Conservation (phyloP, 768 basidiomycete species). For the Dacryopinax primogenitus region DNA sequence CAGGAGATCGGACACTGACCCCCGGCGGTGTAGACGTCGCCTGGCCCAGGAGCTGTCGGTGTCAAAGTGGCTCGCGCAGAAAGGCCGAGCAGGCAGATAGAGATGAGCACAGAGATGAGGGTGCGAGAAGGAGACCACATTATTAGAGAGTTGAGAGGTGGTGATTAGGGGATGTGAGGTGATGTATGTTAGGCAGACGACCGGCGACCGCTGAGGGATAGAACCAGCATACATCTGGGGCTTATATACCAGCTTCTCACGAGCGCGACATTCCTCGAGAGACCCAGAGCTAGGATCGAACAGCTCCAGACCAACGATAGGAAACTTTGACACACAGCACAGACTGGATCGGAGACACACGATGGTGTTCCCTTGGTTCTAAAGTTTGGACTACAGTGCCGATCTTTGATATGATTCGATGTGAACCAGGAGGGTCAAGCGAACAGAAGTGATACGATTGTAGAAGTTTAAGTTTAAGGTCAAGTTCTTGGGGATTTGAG, state of each 20-base stretch:
- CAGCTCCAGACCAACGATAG: too few relatives aligned
- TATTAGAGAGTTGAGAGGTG: not conserved
- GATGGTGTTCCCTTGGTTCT: too few relatives aligned
- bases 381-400: too few relatives aligned
- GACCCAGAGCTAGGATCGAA: too few relatives aligned
- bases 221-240: not conserved
- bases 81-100: not conserved
- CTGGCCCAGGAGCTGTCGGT: constrained; percentile 32
- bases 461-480: too few relatives aligned
- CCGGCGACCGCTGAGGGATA: not conserved
- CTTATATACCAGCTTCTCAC: not conserved
- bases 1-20: constrained; percentile 29
- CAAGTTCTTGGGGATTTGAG: too few relatives aligned
- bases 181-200: not conserved
- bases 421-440: too few relatives aligned
- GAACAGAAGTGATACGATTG: too few relatives aligned
- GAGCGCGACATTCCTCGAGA: too few relatives aligned
- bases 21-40: constrained; percentile 27
- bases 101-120: not conserved
- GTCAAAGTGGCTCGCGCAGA: constrained; percentile 15
- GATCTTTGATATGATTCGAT: too few relatives aligned
- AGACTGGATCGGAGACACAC: too few relatives aligned
- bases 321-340: too few relatives aligned
- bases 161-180: not conserved
- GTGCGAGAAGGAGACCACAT: not conserved